A percentile compares a stretch with the other conserved stretches of the same genome.
Conservation (phyloP, 2,329 filamentous ascomycete genomes). For the Cladosporium oxysporum region DNA sequence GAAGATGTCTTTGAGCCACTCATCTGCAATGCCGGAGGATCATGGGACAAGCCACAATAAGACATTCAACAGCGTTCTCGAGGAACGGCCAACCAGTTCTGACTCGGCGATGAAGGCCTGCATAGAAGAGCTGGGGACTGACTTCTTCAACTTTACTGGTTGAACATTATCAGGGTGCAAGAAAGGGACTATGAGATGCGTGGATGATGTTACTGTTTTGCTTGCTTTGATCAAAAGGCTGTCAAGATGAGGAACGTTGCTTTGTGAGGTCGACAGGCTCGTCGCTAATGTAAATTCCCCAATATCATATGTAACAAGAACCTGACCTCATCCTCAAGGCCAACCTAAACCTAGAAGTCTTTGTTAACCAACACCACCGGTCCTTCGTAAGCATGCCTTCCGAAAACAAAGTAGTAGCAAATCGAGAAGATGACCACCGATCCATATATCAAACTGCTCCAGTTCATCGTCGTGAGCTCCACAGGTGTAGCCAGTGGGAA, state of each 20-base stretch:
- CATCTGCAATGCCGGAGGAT: not conserved
- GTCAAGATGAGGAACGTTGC: not conserved
- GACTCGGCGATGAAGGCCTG: conserved; percentile 31
- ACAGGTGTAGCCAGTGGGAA: conserved; percentile 25
- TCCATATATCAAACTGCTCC: conserved; percentile 38
- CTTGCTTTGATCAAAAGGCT: not conserved
- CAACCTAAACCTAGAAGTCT: not conserved
- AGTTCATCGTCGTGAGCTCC: conserved; percentile 33
- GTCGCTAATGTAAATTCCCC: not conserved
- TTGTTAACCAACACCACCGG: conserved; percentile 23
- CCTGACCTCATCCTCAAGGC: not conserved
- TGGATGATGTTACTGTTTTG: not conserved
- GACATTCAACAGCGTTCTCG: not conserved
- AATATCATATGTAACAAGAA: not conserved
- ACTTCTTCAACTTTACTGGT: conserved; percentile 29
- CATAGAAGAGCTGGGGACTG: conserved; percentile 31
- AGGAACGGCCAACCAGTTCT: conserved; percentile 5
- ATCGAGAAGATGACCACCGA: conserved; percentile 26
- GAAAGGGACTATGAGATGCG: not conserved
- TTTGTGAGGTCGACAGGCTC: not conserved
- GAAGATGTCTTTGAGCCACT: not conserved
- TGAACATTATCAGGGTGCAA: conserved; percentile 16
- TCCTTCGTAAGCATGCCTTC: conserved; percentile 28
- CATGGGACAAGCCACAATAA: not conserved
- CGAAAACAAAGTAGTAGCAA: conserved; percentile 24